Evolutionary conservation across 1,284 basidiomycete species (phyloP).

Genomic region (Rhodofomes roseus): DNA sequence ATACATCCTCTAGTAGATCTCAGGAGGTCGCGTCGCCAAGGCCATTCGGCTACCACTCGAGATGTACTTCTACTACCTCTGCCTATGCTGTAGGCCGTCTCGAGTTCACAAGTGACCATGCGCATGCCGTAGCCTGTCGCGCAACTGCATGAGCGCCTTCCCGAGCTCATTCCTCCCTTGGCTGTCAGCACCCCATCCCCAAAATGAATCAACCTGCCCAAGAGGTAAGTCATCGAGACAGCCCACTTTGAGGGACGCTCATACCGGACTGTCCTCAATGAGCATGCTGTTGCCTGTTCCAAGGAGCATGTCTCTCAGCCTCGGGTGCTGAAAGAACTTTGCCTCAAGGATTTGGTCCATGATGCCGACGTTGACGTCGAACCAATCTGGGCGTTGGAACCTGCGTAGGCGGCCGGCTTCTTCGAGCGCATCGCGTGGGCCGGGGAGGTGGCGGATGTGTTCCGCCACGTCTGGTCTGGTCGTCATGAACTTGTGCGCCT

Average conservation of each 20-base stretch:
- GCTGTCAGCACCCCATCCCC: slow-evolving; percentile 19
- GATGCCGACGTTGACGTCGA: slow-evolving; percentile 57
- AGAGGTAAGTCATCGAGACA: slow-evolving; percentile 28
- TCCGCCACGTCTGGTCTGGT: slow-evolving; percentile 57
- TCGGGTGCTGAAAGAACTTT: slow-evolving; percentile 62
- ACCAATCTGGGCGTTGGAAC: slow-evolving; percentile 58
- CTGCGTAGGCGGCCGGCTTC: slow-evolving; percentile 63
- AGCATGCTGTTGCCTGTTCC: slow-evolving; percentile 58
- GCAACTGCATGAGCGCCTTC: slow-evolving; percentile 18
- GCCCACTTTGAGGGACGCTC: neutral
- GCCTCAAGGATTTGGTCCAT: slow-evolving; percentile 58
- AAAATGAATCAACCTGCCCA: slow-evolving; percentile 51
- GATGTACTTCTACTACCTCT: too few species aligned
- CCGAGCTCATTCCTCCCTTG: slow-evolving; percentile 22
- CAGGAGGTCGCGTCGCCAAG: too few species aligned
- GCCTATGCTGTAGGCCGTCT: too few species aligned
- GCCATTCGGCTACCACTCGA: too few species aligned
- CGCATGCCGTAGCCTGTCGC: slow-evolving; percentile 3
- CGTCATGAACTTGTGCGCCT: slow-evolving; percentile 44
- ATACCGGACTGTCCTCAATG: slow-evolving; percentile 43
- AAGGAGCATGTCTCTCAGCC: slow-evolving; percentile 50
- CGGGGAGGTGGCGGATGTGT: slow-evolving; percentile 55
- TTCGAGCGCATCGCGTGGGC: slow-evolving; percentile 49
- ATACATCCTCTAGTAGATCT: too few species aligned
- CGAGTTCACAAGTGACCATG: too few species aligned